Conservation (phyloP, 1,284 basidiomycete species). For the Phenoliferia sp. region DNA sequence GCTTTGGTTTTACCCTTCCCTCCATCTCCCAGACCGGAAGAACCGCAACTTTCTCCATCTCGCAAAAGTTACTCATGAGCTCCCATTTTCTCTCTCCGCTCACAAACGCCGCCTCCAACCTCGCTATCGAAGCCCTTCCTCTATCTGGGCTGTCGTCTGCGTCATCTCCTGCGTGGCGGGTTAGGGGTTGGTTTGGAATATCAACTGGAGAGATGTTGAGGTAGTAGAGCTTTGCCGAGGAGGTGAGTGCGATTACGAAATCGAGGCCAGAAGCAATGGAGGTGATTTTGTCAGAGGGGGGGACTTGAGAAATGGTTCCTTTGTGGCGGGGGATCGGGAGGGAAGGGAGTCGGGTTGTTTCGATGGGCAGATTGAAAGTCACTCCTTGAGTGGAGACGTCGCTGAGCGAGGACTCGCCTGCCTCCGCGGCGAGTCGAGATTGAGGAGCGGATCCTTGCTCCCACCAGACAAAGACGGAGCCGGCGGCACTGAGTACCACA, state of each 20-base stretch:
- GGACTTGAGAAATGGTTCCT: too few species aligned
- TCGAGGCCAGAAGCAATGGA: slow-evolving; percentile 32
- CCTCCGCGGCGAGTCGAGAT: neutral
- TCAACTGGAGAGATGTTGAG: slow-evolving; percentile 27
- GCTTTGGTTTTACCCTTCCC: neutral
- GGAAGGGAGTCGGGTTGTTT: slow-evolving; percentile 15
- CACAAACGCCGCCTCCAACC: slow-evolving; percentile 18
- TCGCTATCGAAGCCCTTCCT: slow-evolving; percentile 2
- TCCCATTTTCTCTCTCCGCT: slow-evolving; percentile 21
- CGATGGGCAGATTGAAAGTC: slow-evolving; percentile 16
- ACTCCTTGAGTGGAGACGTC: slow-evolving; percentile 13
- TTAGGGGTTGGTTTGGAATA: slow-evolving; percentile 1
- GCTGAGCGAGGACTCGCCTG: neutral
- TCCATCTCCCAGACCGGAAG: neutral
- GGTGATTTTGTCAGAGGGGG: slow-evolving; percentile 18
- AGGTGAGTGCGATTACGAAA: slow-evolving; percentile 32
- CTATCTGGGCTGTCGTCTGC: slow-evolving; percentile 15
- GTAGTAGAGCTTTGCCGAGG: slow-evolving; percentile 17
- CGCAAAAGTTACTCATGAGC: slow-evolving; percentile 27
- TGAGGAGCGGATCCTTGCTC: slow-evolving; percentile 1
- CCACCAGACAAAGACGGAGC: slow-evolving; percentile 29
- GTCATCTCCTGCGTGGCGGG: slow-evolving; percentile 12
- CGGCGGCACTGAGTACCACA: slow-evolving; percentile 14
- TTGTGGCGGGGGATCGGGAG: neutral
- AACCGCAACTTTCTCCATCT: slow-evolving; percentile 3